Conservation (phyloP, 106 monocot species). For the Hemerocallis citrina region DNA sequence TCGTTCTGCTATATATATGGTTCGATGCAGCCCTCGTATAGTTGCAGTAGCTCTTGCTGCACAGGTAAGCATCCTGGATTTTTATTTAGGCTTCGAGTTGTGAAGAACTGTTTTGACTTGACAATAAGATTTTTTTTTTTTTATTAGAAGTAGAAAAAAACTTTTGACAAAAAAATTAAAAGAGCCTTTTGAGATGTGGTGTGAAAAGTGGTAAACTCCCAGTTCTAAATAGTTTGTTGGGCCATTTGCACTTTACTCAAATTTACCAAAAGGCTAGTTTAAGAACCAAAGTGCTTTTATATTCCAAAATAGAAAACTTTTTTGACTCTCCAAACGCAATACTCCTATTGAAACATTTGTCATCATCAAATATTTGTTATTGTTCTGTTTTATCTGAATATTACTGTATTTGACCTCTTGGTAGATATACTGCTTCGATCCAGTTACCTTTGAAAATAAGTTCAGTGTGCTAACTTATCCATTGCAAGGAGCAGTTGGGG, state of each 20-base stretch:
- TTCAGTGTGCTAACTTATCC: slow-evolving; percentile 93
- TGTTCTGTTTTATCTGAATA: neutral
- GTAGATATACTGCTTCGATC: slow-evolving; percentile 98
- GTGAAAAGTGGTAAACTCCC: too few relatives aligned
- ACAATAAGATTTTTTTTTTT: too few relatives aligned
- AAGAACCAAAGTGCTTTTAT: too few relatives aligned
- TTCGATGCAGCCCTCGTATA: slow-evolving; percentile 87
- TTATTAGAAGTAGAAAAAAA: too few relatives aligned
- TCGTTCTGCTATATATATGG: slow-evolving; percentile 84
- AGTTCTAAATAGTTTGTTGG: too few relatives aligned
- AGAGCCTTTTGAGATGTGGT: too few relatives aligned
- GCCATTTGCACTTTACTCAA: too few relatives aligned
- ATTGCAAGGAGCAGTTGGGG: slow-evolving; percentile 65
- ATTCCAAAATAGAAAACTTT: too few relatives aligned
- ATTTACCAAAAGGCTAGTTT: too few relatives aligned
- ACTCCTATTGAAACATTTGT: neutral
- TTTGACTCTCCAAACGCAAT: too few relatives aligned
- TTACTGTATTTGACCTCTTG: slow-evolving; percentile 6
- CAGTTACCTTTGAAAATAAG: slow-evolving; percentile 89
- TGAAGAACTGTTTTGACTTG: neutral
- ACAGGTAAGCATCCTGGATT: slow-evolving; percentile 46
- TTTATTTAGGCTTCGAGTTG: neutral
- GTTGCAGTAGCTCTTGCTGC: slow-evolving; percentile 91
- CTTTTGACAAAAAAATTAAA: too few relatives aligned
- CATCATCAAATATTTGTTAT: neutral